phyloP scores from a whole-genome alignment of 1,284 basidiomycete species.

The Schizophyllum amplum region DNA sequence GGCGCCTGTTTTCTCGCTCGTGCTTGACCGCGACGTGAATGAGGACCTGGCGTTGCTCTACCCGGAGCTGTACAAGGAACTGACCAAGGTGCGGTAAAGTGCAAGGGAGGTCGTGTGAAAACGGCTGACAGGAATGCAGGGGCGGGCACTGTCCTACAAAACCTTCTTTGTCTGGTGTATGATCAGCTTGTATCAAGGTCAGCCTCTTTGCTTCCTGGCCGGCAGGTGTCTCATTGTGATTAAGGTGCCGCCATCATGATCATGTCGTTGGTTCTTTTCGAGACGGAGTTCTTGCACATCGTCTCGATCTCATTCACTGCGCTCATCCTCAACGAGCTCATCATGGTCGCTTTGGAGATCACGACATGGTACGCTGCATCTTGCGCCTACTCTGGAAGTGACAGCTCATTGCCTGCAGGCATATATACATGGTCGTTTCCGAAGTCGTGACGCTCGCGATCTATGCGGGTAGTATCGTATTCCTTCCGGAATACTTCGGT shows the following conservation, averaged over 20 bases:
- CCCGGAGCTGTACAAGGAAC: slow-evolving; percentile 96
- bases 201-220: slow-evolving; percentile 11
- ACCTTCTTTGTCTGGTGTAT: slow-evolving; percentile 98
- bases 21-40: slow-evolving; percentile 92
- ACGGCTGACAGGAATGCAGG: slow-evolving; percentile 36
- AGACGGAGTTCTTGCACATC: slow-evolving; percentile 97
- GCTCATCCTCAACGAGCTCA: slow-evolving; percentile 92
- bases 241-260: slow-evolving; percentile 97
- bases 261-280: slow-evolving; percentile 91
- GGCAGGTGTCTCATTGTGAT: slow-evolving; percentile 1
- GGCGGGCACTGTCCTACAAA: slow-evolving; percentile 88
- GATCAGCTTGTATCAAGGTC: slow-evolving; percentile 97
- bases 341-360: slow-evolving; percentile 98
- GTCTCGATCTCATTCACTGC: slow-evolving; percentile 98
- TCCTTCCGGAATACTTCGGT: slow-evolving; percentile 98
- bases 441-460: slow-evolving; percentile 86
- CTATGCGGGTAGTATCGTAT: slow-evolving; percentile 88
- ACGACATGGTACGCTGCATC: slow-evolving; percentile 91
- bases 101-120: too few relatives aligned
- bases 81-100: slow-evolving; percentile 69
- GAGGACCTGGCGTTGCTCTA: slow-evolving; percentile 94
- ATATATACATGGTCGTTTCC: slow-evolving; percentile 92
- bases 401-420: slow-evolving; percentile 46
- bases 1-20: slow-evolving; percentile 97
- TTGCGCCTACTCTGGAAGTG: slow-evolving; percentile 5